Evolutionary conservation across 208 protist species (phyloP).

Genomic region (Naegleria gruberi): DNA sequence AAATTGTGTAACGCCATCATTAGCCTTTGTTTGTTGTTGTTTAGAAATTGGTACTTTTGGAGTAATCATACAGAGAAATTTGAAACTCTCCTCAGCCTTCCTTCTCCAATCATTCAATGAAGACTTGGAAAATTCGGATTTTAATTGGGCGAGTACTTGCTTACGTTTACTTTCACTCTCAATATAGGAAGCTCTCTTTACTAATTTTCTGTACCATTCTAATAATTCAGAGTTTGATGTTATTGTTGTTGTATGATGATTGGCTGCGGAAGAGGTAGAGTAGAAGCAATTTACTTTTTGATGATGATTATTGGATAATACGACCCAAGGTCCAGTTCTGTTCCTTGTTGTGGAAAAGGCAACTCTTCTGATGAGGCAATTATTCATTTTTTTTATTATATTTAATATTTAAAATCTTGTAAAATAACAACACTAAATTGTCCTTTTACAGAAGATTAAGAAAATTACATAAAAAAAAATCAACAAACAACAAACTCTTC

Average conservation of each 20-base stretch:
- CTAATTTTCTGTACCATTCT: background rate
- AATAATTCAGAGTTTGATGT: no score
- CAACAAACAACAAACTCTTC: no score
- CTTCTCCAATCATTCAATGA: background rate
- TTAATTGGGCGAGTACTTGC: background rate
- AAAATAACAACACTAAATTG: no score
- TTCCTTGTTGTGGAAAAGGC: no score
- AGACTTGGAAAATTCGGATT: background rate
- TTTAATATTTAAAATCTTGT: no score
- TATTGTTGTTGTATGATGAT: background rate
- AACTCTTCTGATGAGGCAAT: no score
- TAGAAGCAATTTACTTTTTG: no score
- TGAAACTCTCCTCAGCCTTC: background rate
- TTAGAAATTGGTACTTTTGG: background rate
- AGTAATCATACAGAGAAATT: background rate
- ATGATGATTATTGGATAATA: no score
- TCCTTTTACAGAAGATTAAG: no score
- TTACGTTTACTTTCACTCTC: background rate
- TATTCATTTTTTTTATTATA: no score
- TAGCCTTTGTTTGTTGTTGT: background rate
- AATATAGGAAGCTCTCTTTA: background rate
- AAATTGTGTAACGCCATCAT: background rate
- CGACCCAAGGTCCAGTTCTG: no score
- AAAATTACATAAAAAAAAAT: no score
- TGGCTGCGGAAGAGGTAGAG: background rate